phyloP scores from a whole-genome alignment of 1,284 basidiomycete genomes.

The Microbotryomycetes sp. region DNA sequence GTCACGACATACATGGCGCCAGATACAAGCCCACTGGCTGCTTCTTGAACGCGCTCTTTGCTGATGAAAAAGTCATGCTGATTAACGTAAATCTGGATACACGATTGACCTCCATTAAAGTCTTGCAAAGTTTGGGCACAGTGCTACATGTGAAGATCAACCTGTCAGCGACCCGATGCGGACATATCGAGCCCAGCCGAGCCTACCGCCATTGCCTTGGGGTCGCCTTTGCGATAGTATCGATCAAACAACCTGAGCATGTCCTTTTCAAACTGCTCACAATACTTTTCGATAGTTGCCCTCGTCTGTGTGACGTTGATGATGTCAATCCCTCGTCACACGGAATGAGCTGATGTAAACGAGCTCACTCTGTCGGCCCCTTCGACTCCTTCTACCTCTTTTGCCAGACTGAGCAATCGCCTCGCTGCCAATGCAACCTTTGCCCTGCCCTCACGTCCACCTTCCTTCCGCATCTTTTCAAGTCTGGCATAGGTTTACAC shows the following conservation, averaged over 20 bases:
- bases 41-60: constrained; percentile 57
- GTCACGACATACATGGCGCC: constrained; percentile 30
- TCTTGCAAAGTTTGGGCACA: constrained; percentile 94
- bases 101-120: constrained; percentile 95
- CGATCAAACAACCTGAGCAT: constrained; percentile 93
- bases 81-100: constrained; percentile 98
- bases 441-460: constrained; percentile 63
- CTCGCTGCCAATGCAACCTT: constrained; percentile 87
- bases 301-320: constrained; percentile 58
- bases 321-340: not conserved
- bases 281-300: constrained; percentile 88
- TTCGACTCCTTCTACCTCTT: constrained; percentile 71
- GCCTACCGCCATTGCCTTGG: constrained; percentile 96
- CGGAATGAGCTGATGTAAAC: not conserved
- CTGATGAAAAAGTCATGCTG: constrained; percentile 98
- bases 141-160: constrained; percentile 54
- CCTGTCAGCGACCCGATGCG: not conserved
- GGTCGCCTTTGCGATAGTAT: constrained; percentile 92
- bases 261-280: constrained; percentile 98
- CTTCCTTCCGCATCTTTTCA: constrained; percentile 74
- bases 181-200: constrained; percentile 1
- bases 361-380: constrained; percentile 27
- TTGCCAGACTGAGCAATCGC: constrained; percentile 78
- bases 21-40: constrained; percentile 35
- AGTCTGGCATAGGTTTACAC: constrained; percentile 45